A percentile compares a stretch with the other conserved stretches of the same genome.
phyloP scores from a whole-genome alignment of 2,329 filamentous ascomycete species.

The Aspergillus ochraceus region DNA sequence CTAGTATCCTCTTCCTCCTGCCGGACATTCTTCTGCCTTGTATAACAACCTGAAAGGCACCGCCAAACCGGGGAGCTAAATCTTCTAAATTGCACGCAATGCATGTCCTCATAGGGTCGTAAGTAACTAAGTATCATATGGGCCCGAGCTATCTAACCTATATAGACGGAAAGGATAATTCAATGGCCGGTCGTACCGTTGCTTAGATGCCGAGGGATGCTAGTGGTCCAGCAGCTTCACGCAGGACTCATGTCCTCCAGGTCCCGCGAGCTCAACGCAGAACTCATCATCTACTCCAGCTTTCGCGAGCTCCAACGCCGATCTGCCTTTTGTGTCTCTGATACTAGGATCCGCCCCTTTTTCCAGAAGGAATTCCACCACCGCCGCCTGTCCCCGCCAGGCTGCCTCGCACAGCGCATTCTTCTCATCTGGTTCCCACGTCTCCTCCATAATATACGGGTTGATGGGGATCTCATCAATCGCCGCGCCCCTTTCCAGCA shows the following conservation, averaged over 20 bases:
- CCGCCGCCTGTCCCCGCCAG: neutral
- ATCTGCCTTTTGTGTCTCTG: neutral
- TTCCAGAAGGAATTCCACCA: neutral
- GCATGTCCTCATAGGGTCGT: too few species aligned
- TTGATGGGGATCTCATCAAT: neutral
- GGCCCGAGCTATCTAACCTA: neutral
- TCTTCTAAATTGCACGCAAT: too few species aligned
- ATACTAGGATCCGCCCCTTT: neutral
- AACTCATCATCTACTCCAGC: neutral
- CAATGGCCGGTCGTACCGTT: neutral
- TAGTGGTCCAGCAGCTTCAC: neutral
- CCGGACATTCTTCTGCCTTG: too few species aligned
- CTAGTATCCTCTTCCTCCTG: too few species aligned
- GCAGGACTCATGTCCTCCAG: neutral
- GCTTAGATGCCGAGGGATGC: neutral
- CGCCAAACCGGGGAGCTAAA: too few species aligned
- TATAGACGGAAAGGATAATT: neutral
- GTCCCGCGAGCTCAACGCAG: neutral
- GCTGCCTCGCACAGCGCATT: neutral
- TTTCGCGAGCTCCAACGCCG: neutral
- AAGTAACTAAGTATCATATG: neutral
- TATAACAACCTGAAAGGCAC: too few species aligned
- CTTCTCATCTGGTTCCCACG: neutral
- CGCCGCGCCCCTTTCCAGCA: neutral
- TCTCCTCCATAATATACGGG: neutral